Base-by-base conservation (phyloP, 805 yeast genomes). In the Phaffomyces thermotolerans region DNA sequence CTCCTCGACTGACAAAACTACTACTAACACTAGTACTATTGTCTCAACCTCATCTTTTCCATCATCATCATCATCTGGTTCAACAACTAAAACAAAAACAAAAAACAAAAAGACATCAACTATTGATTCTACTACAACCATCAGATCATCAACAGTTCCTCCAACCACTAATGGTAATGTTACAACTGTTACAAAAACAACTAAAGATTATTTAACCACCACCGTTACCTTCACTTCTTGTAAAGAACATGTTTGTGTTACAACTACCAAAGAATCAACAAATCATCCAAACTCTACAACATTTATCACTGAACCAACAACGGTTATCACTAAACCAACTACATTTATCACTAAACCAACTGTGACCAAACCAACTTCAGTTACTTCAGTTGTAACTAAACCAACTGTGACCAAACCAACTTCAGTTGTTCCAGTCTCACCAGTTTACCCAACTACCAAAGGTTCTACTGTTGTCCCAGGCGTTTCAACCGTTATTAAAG, bases 181-280 rank as follows among this genome's bases (percentile, higher is more conserved):
- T 13, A 27, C 29, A 12, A 27, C 29, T 27, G 29, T 27, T 27
- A 27, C 29, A 10, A 10, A 13, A 10, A 10, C 29, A 27, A 27
- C 29, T 27, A 13, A 27, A 27, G 29, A 27, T 27, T 27, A 13
- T 27, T 32, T 27, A 13, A 40, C 49, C 15, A 34, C 39, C 31
- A 39, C 46, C 33, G 27, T 33, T 18, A 42, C 43, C 9, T n/a
- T 32, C 12, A 41, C 39, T 14, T 22, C 33, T n/a, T 37, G 40
- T 37, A 24, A 27, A n/a, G 25, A 29, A 9, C 12, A 37, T 4
- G 30, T 15, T 1, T 37, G 40, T 20, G 22, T 12, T 13, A 40
- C 42, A 24, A 23, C 29, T 2, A 27, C 32, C 35, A 10, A 15
- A 15, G n/a, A 30, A 24, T 15, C 43, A 23, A 29, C 38, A 18